Evolutionary conservation across 2,329 filamentous ascomycete genomes (phyloP).

Genomic region (Pleurostoma richardsiae): DNA sequence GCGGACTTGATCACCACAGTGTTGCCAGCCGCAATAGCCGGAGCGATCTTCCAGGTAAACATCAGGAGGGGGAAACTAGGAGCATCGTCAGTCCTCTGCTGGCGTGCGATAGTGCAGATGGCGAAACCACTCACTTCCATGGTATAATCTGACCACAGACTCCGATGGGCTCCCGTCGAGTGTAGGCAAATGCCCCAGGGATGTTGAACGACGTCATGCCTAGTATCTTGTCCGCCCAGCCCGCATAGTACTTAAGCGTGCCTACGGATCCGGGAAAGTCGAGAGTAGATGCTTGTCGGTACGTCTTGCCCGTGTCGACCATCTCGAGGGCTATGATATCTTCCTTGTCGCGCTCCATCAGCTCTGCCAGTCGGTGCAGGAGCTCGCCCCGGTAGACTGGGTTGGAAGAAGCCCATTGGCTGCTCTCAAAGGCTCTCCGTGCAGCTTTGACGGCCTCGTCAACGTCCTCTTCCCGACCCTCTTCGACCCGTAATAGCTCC

Average conservation of each 20-base stretch:
- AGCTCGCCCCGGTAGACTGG: constrained; percentile 62
- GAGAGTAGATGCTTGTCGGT: too few species aligned
- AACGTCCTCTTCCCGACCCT: constrained; percentile 58
- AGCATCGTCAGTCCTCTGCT: too few species aligned
- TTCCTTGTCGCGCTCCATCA: constrained; percentile 60
- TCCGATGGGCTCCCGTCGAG: constrained; percentile 69
- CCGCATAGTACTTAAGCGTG: constrained; percentile 52
- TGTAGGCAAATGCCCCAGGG: constrained; percentile 67
- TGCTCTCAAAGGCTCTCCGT: constrained; percentile 61
- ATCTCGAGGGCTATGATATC: constrained; percentile 51
- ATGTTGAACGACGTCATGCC: constrained; percentile 71
- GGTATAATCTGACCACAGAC: constrained; percentile 72
- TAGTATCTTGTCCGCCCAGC: constrained; percentile 74
- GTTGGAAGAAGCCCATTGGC: constrained; percentile 64
- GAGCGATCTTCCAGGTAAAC: constrained; percentile 67
- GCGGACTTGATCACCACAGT: constrained; percentile 61
- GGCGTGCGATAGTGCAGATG: too few species aligned
- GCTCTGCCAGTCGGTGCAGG: constrained; percentile 65
- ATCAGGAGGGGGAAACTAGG: constrained; percentile 42
- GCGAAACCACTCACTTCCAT: constrained; percentile 50
- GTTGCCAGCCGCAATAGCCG: constrained; percentile 61
- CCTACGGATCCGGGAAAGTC: constrained; percentile 41
- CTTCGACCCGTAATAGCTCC: constrained; percentile 62
- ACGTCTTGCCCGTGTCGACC: constrained; percentile 66
- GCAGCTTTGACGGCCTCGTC: constrained; percentile 65